Evolutionary conservation across 23 red algal genomes (phyloP), one percentile per base, ranked within the genome.

Genomic region (Porphyridium purpureum): DNA sequence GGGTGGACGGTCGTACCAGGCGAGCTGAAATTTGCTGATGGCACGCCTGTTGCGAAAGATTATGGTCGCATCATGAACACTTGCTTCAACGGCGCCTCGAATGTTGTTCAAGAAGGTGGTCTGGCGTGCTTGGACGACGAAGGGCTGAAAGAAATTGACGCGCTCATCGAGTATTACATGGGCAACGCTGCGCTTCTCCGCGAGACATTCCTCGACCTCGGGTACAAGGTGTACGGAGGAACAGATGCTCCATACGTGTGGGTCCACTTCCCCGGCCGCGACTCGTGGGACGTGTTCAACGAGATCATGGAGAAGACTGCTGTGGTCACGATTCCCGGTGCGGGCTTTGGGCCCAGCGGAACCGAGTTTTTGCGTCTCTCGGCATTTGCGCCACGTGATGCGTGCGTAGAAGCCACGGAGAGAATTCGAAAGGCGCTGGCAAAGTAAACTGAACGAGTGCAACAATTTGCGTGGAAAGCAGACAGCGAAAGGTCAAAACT

Each of bases 1-100:
- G 70, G 90, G 23, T 98, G 90, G 90, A 68, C 72, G 30, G 72
- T 98, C 20, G 75, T 85, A n/a, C 90, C 90, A 11, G 51, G 70
- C 54, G 72, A 64, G 46, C 55, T 98, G 22, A 59, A 5, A 15
- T 98, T 82, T 74, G 49, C 90, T 4, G 90, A 98, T 53, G 90
- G 90, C 6, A 74, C 64, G 49, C 61, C 65, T 51, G 90, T 98
- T 5, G 54, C 55, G n/a, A 79, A 62, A 52, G 90, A 98, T 63
- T 98, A 81, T 51, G 70, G 73, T 47, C 73, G 90, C 22, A 58
- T 98, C 35, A 86, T 98, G 74, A 81, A 57, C 7, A 98, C 90
- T 7, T 83, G 77, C 69, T 98, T 98, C 59, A 98, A 98, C 56
- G 90, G 90, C 29, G 90, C 90, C 21, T 78, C 69, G 49, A 98